Base-by-base conservation (phyloP, 805 yeast species). In the Lipomyces mesembrius region DNA sequence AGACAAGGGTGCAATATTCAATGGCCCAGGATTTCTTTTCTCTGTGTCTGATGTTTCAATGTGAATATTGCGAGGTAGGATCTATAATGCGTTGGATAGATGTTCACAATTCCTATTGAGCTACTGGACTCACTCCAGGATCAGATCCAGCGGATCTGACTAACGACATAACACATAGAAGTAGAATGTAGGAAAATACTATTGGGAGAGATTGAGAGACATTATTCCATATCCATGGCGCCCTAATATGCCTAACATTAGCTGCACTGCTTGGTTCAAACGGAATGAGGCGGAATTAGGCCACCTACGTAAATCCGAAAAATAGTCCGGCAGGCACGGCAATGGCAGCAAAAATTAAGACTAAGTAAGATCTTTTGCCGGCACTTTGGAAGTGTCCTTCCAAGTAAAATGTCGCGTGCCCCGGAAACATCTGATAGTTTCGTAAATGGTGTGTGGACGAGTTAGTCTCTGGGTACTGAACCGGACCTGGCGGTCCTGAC, bases 181-280 rank as follows among this genome's bases (percentile, higher is more conserved):
- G 39, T 9, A 43, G 39, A 35, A 34, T 7, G 20, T 49, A 58
- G 22, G 56, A 11, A n/a, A 39, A 58, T 39, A 29, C 9, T n/a
- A 49, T 27, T 12, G 61, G 61, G 17, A 58, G 61, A 20, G 60
- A 61, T n/a, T 14, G 60, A 29, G 57, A 34, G 20, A 58, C 14
- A 43, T 58, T 29, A 7, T 29, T 25, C 55, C 61, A 43, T n/a
- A 58, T 58, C 61, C 61, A 58, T 3, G 61, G 61, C 37, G 55
- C 55, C 55, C 55, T 52, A 52, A 22, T 14, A 11, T 25, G 17
- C 8, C 17, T 52, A 52, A 22, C 53, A 49, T 52, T 52, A 52
- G 55, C 2, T n/a, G 32, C 9, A n/a, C 34, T 25, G 6, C 4
- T 12, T 25, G 12, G 17, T 52, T 20, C 55, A 25, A n/a, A 17